phyloP scores from a whole-genome alignment of 2,329 filamentous ascomycete genomes.

The Blastomyces gilchristii region DNA sequence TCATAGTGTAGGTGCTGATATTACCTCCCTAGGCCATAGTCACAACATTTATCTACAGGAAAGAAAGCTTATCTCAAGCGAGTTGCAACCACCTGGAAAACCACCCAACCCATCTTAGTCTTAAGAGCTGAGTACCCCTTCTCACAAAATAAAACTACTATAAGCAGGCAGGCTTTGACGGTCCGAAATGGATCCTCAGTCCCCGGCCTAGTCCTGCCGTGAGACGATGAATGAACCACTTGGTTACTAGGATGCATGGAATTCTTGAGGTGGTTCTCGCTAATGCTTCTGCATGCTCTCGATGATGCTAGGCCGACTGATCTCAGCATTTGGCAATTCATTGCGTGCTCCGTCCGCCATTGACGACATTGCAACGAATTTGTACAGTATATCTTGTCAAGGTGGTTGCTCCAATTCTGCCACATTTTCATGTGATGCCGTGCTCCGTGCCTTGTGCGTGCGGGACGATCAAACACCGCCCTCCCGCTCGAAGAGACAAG shows the following conservation, averaged over 20 bases:
- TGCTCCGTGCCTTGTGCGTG: background rate
- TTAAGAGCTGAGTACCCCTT: conserved; percentile 8
- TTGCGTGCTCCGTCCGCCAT: background rate
- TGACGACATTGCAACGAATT: background rate
- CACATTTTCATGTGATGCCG: too few species aligned
- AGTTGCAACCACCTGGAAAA: conserved; percentile 10
- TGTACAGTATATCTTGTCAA: background rate
- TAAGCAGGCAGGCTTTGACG: conserved; percentile 8
- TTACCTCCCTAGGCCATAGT: conserved; percentile 11
- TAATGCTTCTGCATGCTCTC: conserved; percentile 1
- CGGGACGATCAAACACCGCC: background rate
- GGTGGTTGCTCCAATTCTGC: too few species aligned
- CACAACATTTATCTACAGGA: conserved; percentile 10
- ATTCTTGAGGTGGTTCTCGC: background rate
- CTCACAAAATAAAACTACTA: conserved; percentile 7
- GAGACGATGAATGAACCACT: background rate
- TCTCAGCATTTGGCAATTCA: background rate
- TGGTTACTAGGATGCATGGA: background rate
- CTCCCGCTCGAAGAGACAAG: background rate
- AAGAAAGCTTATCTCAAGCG: conserved; percentile 4
- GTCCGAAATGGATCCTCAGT: conserved; percentile 13
- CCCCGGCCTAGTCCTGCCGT: background rate
- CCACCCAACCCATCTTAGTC: conserved; percentile 4
- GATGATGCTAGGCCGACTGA: background rate
- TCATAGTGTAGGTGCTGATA: conserved; percentile 1